Evolutionary conservation across 2,329 filamentous ascomycete genomes (phyloP), one percentile per base, ranked within the genome.

Genomic region (Aspergillus puulaauensis): DNA sequence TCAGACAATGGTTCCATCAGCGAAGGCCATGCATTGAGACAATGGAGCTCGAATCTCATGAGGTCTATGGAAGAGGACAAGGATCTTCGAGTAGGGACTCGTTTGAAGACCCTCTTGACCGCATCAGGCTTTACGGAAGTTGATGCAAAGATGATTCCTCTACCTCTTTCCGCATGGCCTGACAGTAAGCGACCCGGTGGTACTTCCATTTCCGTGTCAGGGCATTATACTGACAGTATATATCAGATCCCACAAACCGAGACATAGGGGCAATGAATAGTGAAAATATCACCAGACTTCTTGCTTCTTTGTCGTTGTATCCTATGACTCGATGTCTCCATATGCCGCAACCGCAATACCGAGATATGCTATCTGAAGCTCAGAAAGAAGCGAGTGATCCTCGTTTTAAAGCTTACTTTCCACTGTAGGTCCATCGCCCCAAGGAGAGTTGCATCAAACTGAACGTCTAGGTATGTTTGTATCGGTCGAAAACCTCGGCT

Each of bases 1-100:
- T 96, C 91, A 0, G 86, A 93, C 65, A 96, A 90, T 66, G 91
- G 91, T 5, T 86, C 85, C n/a, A 77, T 95, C 65, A 87, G 85
- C 11, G 82, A 87, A 51, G 82, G 82, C 52, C 83, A 90, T 70
- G 88, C 86, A 2, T 78, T 92, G 52, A 72, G 78, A 56, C 71
- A 83, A 62, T 91, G 89, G 89, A 91, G 88, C 48, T 80, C 80
- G 52, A 78, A 79, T 54, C 90, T 90, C 69, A 75, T 88, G 64
- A 78, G 82, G 59, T 83, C 85, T 31, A 74, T 89, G 68, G 82
- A 86, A 57, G 83, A 81, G 17, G 75, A 80, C 52, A 91, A 91
- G 65, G 85, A 91, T 66, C 83, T 87, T 19, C 80, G 88, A 54
- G 83, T 84, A 33, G 84, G 87, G 11, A 76, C 87, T 54, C 83